phyloP scores from a whole-genome alignment of 192 early-diverging fungal species.

The Backusella parvicylindrica region DNA sequence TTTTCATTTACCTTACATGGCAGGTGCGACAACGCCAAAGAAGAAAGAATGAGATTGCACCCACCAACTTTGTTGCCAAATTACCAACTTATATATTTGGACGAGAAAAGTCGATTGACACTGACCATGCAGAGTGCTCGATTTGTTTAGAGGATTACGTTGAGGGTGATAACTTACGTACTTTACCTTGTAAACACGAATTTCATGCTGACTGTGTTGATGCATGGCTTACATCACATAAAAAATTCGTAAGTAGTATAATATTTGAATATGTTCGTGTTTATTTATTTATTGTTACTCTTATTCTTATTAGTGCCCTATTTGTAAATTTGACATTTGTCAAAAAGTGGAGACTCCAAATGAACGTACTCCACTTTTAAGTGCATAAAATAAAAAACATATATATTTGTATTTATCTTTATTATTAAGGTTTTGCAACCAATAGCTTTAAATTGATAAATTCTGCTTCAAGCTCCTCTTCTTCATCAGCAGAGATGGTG shows the following conservation, averaged over 20 bases:
- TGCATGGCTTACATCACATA: slow-evolving; percentile 83
- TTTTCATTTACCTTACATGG: slow-evolving; percentile 72
- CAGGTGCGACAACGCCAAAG: slow-evolving; percentile 69
- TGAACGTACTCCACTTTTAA: slow-evolving; percentile 18
- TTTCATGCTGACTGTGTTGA: slow-evolving; percentile 91
- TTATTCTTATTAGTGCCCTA: slow-evolving; percentile 23
- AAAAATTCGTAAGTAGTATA: slow-evolving; percentile 76
- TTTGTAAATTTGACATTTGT: slow-evolving; percentile 34
- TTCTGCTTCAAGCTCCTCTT: slow-evolving; percentile 29
- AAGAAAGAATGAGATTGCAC: slow-evolving; percentile 72
- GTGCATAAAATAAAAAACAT: slow-evolving; percentile 7
- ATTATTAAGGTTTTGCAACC: not conserved
- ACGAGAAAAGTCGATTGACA: slow-evolving; percentile 57
- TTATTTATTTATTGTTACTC: not conserved
- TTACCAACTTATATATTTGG: slow-evolving; percentile 72
- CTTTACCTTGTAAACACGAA: slow-evolving; percentile 86
- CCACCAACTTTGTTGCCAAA: slow-evolving; percentile 66
- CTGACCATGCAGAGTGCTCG: slow-evolving; percentile 80
- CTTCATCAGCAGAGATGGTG: slow-evolving; percentile 6
- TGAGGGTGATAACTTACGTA: slow-evolving; percentile 75
- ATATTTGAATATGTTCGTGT: not conserved
- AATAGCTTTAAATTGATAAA: slow-evolving; percentile 25
- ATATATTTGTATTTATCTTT: not conserved
- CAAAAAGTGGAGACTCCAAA: slow-evolving; percentile 5
- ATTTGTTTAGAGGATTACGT: slow-evolving; percentile 95